Base-by-base conservation (phyloP, 2,329 filamentous ascomycete species). In the Sordariomycetes sp. region DNA sequence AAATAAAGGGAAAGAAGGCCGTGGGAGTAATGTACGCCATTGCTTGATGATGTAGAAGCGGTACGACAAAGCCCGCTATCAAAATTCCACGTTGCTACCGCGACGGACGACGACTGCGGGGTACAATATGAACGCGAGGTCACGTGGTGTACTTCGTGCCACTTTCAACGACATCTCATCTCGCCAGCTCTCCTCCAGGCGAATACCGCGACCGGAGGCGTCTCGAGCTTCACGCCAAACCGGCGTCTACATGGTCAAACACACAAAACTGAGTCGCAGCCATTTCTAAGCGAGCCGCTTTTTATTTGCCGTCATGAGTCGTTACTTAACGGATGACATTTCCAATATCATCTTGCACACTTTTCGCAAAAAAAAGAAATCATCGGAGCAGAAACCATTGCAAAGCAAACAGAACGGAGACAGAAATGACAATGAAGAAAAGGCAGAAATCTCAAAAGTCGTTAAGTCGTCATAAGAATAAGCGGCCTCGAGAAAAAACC, bases 401-500 rank as follows among this genome's bases (percentile, higher is more conserved):
- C 24, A 25, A 28, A 52, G 59, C 56, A 62, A 59, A 61, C 59
- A 59, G 62, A 63, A 62, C 56, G 60, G 63, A 62, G 59, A 53
- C n/a, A 36, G 34, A 50, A 20, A 50, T 20, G 22, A 50, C 5
- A 8, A 50, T 50, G 45, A 20, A n/a, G n/a, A 50, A 12, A 20
- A 58, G 61, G 58, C 59, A 55, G 60, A 56, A 56, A 54, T 20
- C 54, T 61, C 62, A 62, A 62, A 63, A 17, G 66, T 72, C 68
- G 64, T 70, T 63, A 69, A 57, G 63, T 70, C 68, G 63, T 70
- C 63, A 69, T 68, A 63, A 67, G 63, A 62, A 64, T 61, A 59
- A 61, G 60, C 62, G 61, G 62, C 62, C 57, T 61, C 60, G 59
- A 15, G n/a, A n/a, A n/a, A n/a, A n/a, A n/a, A n/a, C n/a, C n/a